Evolutionary conservation across 768 basidiomycete species (phyloP), one percentile per base, ranked within the genome.

Genomic region (Agaricus blazei): DNA sequence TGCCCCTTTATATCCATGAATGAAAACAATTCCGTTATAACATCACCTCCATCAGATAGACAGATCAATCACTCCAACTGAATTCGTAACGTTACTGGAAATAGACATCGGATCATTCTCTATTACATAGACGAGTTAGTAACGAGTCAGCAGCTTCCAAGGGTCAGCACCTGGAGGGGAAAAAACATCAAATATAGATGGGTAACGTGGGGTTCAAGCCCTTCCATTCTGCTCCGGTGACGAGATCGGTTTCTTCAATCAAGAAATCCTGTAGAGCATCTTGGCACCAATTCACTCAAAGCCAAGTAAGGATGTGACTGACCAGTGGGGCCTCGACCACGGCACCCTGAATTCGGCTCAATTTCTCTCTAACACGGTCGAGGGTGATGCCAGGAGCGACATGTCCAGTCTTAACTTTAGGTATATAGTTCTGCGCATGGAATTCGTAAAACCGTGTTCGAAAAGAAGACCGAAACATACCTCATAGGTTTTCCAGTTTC

Each of bases 251-350:
- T 59, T 92, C 81, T 57, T 91, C 90, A 48, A 90, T 89, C 48
- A 94, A 73, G 78, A 93, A 94, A 67, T 93, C 87, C 89, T 90
- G 61, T 23, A 9, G 49, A 44, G 51, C 31, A 52, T 54, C 34
- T 28, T 9, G 14, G 6, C 19, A 34, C 19, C 46, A 49, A 19
- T 62, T 31, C 41, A 29, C 38, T 48, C 37, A 58, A 48, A 31
- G 43, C 48, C 54, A 9, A 41, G 48, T 23, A 29, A 43, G 43
- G 52, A 42, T 24, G 51, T 43, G 50, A 55, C 54, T 49, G 34
- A 90, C 88, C 65, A 91, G 64, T 43, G 89, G 88, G 62, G 79
- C 81, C 61, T 91, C 89, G 1, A 90, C 88, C n/a, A 90, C 67
- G 3, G 86, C 75, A 37, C 89, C 89, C 64, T 72, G 79, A 45